Conservation (phyloP, 2,329 filamentous ascomycete genomes). For the Pseudogymnoascus sp. region DNA sequence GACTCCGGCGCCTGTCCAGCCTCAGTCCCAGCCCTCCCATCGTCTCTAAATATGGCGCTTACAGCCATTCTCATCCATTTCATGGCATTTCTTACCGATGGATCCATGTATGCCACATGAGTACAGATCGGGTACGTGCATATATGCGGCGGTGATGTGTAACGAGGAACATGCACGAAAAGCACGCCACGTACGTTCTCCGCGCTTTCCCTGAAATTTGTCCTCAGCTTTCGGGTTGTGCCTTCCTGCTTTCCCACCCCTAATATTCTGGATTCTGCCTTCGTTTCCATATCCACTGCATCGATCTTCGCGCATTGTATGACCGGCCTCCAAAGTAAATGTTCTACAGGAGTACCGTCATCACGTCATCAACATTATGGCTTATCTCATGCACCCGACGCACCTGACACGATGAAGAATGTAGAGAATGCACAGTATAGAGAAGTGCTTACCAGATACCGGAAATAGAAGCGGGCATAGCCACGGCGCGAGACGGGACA, state of each 20-base stretch:
- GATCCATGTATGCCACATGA: neutral
- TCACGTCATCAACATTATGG: neutral
- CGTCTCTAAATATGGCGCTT: neutral
- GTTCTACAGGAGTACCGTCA: neutral
- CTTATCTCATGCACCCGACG: neutral
- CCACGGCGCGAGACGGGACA: neutral
- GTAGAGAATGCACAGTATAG: neutral
- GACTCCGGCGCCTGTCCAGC: neutral
- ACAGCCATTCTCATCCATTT: neutral
- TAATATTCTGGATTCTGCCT: neutral
- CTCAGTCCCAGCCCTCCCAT: neutral
- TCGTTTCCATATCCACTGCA: neutral
- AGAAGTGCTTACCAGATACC: neutral
- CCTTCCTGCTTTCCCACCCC: neutral
- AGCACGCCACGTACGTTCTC: neutral
- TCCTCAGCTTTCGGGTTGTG: neutral
- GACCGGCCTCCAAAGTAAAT: neutral
- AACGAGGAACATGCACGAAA: neutral
- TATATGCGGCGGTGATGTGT: neutral
- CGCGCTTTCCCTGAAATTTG: neutral
- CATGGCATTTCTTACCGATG: neutral
- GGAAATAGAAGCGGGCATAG: neutral
- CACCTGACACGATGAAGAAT: neutral
- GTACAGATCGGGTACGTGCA: neutral
- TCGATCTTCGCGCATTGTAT: neutral